Evolutionary conservation across 495 filamentous ascomycete species (phyloP).

Genomic region (Staphylotrichum tortipilum): DNA sequence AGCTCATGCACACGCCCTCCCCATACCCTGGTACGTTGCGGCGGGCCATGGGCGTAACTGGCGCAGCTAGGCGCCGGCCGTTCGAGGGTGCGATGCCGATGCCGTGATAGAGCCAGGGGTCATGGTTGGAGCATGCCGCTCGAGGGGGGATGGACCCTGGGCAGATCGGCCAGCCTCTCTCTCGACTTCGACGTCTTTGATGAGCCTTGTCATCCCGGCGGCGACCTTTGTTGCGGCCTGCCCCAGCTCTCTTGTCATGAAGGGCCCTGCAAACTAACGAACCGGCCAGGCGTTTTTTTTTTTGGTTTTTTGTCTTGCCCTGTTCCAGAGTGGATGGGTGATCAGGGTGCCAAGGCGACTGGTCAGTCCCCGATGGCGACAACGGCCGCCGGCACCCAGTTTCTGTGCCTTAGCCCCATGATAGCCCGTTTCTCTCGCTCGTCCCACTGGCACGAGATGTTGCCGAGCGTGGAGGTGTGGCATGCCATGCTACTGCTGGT

Average conservation of each 20-base stretch:
- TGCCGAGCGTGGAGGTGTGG: background rate
- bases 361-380: background rate
- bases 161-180: background rate
- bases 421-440: background rate
- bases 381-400: background rate
- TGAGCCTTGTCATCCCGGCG: background rate
- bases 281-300: slow-evolving; percentile 2
- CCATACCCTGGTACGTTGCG: slow-evolving; percentile 4
- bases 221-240: background rate
- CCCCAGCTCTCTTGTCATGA: too few relatives aligned
- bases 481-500: background rate
- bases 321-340: too few relatives aligned
- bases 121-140: background rate
- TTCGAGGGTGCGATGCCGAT: background rate
- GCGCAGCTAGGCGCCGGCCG: slow-evolving; percentile 5
- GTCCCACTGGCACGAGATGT: background rate
- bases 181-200: too few relatives aligned
- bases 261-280: background rate
- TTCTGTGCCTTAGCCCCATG: too few relatives aligned
- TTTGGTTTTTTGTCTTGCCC: too few relatives aligned
- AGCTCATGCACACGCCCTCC: background rate
- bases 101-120: background rate
- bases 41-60: background rate
- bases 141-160: background rate
- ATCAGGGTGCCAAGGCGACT: background rate